A percentile compares a stretch with the other conserved stretches of the same genome.
Evolutionary conservation across 129 eudicot genomes (phyloP).

Genomic region (Centaurea solstitialis): DNA sequence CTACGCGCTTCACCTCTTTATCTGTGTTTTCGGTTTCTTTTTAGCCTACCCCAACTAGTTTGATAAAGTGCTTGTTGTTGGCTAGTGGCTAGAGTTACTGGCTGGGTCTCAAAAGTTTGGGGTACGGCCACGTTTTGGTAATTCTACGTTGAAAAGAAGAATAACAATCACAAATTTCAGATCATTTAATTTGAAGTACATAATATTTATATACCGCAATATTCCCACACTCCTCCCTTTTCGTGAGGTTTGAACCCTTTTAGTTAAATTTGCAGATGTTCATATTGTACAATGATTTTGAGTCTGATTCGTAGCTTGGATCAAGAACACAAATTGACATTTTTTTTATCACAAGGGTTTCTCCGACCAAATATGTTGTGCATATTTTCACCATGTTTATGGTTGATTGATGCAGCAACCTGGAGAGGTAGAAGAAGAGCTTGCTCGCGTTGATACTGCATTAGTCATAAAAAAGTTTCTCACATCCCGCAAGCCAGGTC

Average conservation of each 20-base stretch:
- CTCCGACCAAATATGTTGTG: neutral
- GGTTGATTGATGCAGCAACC: conserved; percentile 46
- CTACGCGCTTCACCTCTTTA: too few relatives aligned
- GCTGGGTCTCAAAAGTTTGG: too few relatives aligned
- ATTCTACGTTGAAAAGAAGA: too few relatives aligned
- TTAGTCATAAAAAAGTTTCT: conserved; percentile 64
- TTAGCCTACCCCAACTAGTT: too few relatives aligned
- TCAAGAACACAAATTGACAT: neutral
- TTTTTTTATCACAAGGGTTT: neutral
- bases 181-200: neutral
- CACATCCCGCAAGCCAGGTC: conserved; percentile 54
- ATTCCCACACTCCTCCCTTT: neutral
- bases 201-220: neutral
- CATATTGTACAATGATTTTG: neutral
- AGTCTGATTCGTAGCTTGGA: neutral
- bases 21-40: too few relatives aligned
- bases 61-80: too few relatives aligned
- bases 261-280: neutral
- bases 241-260: neutral
- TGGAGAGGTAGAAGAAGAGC: conserved; percentile 78
- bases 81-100: too few relatives aligned
- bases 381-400: neutral
- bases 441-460: conserved; percentile 67
- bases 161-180: neutral
- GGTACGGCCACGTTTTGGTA: neutral